These are phyloP conservation scores for Sporobolomyces roseus DNA, from an alignment of 768 basidiomycete genomes.

Conservation along the genomic window DNA sequence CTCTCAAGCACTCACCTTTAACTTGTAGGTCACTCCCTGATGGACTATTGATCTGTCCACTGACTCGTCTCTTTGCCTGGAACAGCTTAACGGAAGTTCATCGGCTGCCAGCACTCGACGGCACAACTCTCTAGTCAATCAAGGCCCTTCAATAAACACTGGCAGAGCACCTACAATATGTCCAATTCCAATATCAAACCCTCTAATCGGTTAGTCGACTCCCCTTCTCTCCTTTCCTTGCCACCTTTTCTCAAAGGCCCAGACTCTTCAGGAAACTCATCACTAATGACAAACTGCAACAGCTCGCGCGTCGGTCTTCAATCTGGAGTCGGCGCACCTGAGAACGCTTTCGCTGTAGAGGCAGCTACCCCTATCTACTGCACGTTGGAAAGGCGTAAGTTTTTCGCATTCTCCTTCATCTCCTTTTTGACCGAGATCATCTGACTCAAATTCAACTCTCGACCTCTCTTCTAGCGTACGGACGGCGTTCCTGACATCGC, in stretches of 20 bases:
- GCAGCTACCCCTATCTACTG: conserved; percentile 7
- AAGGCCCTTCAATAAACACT: conserved; percentile 19
- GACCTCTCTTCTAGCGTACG: conserved; percentile 7
- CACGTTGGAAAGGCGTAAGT: conserved; percentile 29
- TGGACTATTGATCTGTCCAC: background rate
- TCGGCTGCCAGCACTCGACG: conserved; percentile 3
- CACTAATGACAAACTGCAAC: too few relatives aligned
- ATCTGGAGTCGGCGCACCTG: conserved; percentile 18
- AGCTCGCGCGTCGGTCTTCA: conserved; percentile 26
- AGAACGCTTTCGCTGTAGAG: conserved; percentile 6
- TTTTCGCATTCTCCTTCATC: background rate
- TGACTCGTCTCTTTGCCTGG: background rate
- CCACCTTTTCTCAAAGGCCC: background rate
- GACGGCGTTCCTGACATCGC: conserved; percentile 37
- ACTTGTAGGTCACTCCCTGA: conserved; percentile 17
- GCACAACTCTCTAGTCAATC: conserved; percentile 3
- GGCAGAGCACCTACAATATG: conserved; percentile 16
- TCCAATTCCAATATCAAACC: conserved; percentile 22
- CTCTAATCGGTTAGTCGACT: conserved; percentile 13
- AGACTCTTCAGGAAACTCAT: too few relatives aligned
- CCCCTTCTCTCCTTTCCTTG: background rate
- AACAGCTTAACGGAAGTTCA: conserved; percentile 23
- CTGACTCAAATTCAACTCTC: background rate
- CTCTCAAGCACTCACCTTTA: background rate
- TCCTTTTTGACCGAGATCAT: background rate